phyloP scores from a whole-genome alignment of 371 early-diverging fungal genomes.

The Basidiobolus meristosporus region DNA sequence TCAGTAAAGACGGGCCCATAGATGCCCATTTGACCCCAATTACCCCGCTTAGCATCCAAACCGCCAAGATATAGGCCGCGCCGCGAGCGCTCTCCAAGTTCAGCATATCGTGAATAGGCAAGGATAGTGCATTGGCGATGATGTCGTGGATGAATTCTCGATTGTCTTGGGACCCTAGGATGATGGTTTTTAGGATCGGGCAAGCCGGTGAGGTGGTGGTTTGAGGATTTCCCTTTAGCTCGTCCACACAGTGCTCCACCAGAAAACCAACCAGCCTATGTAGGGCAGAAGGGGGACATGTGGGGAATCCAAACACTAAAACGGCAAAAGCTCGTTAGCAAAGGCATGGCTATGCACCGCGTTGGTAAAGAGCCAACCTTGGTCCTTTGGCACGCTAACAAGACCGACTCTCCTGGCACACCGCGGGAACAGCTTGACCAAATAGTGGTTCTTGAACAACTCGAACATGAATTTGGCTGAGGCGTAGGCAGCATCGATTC shows the following conservation, averaged over 20 bases:
- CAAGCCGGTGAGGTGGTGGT: constrained; percentile 33
- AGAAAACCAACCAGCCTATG: constrained; percentile 42
- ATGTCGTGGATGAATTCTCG: constrained; percentile 61
- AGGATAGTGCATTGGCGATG: constrained; percentile 37
- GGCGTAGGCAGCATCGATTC: constrained; percentile 43
- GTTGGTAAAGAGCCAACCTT: not conserved
- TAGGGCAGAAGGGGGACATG: constrained; percentile 54
- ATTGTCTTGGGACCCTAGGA: constrained; percentile 37
- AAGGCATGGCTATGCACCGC: too few relatives aligned
- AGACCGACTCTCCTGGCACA: constrained; percentile 17
- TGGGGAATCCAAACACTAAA: constrained; percentile 27
- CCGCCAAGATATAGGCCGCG: constrained; percentile 46
- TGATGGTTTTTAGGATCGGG: constrained; percentile 42
- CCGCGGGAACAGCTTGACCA: constrained; percentile 48
- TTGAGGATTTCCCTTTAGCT: constrained; percentile 13
- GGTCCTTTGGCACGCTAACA: constrained; percentile 12
- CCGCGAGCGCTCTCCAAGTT: constrained; percentile 41
- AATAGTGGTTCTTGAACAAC: constrained; percentile 35
- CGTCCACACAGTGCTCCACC: constrained; percentile 33
- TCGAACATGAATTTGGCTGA: constrained; percentile 50
- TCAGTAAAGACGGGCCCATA: not conserved
- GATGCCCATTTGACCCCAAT: constrained; percentile 4
- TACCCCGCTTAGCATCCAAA: constrained; percentile 35
- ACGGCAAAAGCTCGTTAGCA: not conserved
- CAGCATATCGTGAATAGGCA: constrained; percentile 27